A percentile compares a stretch with the other conserved stretches of the same genome.
These are phyloP conservation scores for Backusella australiensis DNA, from an alignment of 192 early-diverging fungal genomes.

Conservation along the genomic window DNA sequence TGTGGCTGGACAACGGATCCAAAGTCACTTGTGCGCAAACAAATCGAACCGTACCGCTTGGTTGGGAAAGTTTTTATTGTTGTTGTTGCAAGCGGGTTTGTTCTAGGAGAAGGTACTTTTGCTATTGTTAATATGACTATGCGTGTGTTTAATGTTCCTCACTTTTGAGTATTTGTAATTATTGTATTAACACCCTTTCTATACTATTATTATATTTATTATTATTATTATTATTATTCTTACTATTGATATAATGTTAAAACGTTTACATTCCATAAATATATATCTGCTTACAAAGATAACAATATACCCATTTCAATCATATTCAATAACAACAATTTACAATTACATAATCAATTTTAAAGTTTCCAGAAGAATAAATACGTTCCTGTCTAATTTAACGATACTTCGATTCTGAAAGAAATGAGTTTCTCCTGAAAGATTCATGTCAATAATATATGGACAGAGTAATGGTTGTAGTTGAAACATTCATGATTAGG, in stretches of 20 bases:
- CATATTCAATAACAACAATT: neutral
- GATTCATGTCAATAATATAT: neutral
- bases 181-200: neutral
- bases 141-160: conserved; percentile 39
- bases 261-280: neutral
- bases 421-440: neutral
- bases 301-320: neutral
- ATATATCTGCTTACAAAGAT: neutral
- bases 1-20: conserved; percentile 17
- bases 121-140: conserved; percentile 60
- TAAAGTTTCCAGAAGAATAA: neutral
- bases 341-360: neutral
- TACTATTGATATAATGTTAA: neutral
- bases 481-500: neutral
- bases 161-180: conserved; percentile 16
- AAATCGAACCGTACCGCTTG: conserved; percentile 26
- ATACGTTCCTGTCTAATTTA: neutral
- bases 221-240: neutral
- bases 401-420: neutral
- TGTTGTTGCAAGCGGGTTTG: conserved; percentile 74
- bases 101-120: conserved; percentile 71
- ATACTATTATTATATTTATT: neutral
- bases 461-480: neutral
- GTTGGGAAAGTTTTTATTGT: conserved; percentile 60
- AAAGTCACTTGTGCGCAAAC: neutral